A percentile compares a stretch with the other conserved stretches of the same genome.
These are phyloP conservation scores for Trichoderma oligosporum DNA, from an alignment of 2,329 filamentous ascomycete species.

Conservation along the genomic window DNA sequence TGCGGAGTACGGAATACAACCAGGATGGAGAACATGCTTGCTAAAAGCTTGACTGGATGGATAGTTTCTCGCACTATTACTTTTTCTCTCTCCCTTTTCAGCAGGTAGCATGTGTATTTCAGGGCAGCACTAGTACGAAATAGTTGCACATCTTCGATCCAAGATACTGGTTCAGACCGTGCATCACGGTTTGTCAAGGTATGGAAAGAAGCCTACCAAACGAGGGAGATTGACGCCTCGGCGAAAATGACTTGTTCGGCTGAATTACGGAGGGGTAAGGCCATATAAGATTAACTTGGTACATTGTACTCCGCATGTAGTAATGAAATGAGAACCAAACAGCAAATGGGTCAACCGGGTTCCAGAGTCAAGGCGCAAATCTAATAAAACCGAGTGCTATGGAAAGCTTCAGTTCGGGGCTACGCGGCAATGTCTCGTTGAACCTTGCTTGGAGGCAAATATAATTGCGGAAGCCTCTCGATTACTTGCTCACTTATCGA, in stretches of 20 bases:
- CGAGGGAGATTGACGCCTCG: neutral
- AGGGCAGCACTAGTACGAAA: neutral
- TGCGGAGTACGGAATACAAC: slow-evolving; percentile 3
- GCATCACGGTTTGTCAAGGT: neutral
- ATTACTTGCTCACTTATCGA: neutral
- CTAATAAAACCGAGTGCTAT: neutral
- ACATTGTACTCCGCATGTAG: no score
- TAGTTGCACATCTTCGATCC: neutral
- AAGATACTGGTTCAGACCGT: slow-evolving; percentile 7
- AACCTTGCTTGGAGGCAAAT: neutral
- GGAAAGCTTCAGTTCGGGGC: slow-evolving; percentile 1
- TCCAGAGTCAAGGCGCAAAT: neutral
- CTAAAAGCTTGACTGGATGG: neutral
- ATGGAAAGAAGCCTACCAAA: neutral
- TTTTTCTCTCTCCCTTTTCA: neutral
- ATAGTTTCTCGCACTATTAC: neutral
- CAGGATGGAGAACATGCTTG: neutral
- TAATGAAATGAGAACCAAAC: no score
- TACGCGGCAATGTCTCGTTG: neutral
- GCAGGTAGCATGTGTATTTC: neutral
- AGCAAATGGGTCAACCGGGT: neutral
- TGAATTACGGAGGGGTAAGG: slow-evolving; percentile 18
- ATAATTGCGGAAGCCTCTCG: neutral
- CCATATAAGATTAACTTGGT: no score
- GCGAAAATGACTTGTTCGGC: slow-evolving; percentile 8